Evolutionary conservation across 1,139 yeast genomes (phyloP).

Genomic region (Ogataea hybrid): DNA sequence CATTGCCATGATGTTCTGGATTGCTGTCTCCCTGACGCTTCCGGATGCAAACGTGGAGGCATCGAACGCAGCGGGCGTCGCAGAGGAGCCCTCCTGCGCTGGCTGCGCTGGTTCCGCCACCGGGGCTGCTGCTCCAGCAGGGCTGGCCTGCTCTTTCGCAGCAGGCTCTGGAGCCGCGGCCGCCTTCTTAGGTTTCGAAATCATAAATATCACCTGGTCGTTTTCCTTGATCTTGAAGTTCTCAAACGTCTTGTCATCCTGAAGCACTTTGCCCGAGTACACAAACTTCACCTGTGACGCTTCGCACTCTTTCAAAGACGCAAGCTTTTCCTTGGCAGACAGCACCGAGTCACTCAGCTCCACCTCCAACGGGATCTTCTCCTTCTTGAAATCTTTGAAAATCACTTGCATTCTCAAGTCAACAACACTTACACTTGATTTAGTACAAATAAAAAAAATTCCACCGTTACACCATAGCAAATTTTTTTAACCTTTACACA

Average conservation of each 20-base stretch:
- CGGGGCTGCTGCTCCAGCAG: conserved; percentile 26
- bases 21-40: conserved; percentile 61
- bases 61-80: conserved; percentile 32
- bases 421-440: conserved; percentile 4
- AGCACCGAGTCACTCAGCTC: conserved; percentile 68
- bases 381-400: too few species aligned
- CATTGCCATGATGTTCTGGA: conserved; percentile 89
- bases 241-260: conserved; percentile 74
- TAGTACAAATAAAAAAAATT: conserved; percentile 2
- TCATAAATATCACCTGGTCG: conserved; percentile 91
- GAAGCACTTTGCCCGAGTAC: conserved; percentile 87
- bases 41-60: conserved; percentile 61
- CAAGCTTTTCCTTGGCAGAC: conserved; percentile 72
- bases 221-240: conserved; percentile 79
- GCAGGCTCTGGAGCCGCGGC: conserved; percentile 20
- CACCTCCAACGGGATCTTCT: conserved; percentile 77
- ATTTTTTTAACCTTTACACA: background rate
- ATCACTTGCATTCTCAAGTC: conserved; percentile 62
- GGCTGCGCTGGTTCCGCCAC: conserved; percentile 15
- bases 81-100: conserved; percentile 18
- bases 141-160: conserved; percentile 22
- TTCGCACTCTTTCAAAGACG: conserved; percentile 68
- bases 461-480: conserved; percentile 3
- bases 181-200: conserved; percentile 51
- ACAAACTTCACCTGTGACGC: conserved; percentile 81